phyloP scores from a whole-genome alignment of 805 yeast species.

The Phaffomyces antillensis region DNA sequence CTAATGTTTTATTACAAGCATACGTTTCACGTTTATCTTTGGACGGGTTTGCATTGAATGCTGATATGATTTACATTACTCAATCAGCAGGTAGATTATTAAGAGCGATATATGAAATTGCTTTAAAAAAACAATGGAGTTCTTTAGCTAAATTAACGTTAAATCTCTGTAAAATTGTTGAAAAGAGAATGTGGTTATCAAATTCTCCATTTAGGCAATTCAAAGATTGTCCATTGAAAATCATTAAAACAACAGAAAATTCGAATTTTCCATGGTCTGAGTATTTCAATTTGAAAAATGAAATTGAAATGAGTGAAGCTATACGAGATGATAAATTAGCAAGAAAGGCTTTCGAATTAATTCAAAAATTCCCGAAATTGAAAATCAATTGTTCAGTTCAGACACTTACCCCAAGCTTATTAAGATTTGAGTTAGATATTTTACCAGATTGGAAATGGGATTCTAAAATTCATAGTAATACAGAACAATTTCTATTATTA shows the following conservation, averaged over 20 bases:
- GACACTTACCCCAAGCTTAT: constrained; percentile 67
- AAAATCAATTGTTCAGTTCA: constrained; percentile 53
- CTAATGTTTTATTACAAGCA: constrained; percentile 74
- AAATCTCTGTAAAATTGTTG: constrained; percentile 73
- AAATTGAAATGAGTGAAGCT: constrained; percentile 79
- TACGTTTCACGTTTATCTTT: constrained; percentile 71
- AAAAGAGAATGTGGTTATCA: constrained; percentile 74
- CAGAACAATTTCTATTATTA: constrained; percentile 60
- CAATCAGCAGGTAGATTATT: constrained; percentile 89
- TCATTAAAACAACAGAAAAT: constrained; percentile 68
- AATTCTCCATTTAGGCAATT: constrained; percentile 86
- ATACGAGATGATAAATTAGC: constrained; percentile 67
- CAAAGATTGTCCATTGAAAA: constrained; percentile 57
- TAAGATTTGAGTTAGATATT: constrained; percentile 60
- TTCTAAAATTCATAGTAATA: constrained; percentile 46
- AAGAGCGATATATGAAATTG: constrained; percentile 78
- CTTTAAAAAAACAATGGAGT: constrained; percentile 67
- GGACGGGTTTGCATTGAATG: constrained; percentile 84
- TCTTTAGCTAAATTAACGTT: constrained; percentile 47
- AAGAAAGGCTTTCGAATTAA: constrained; percentile 44
- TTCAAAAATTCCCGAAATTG: constrained; percentile 70
- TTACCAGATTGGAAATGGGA: constrained; percentile 81
- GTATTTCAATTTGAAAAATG: constrained; percentile 56
- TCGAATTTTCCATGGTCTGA: constrained; percentile 79
- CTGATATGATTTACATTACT: constrained; percentile 89